A percentile compares a stretch with the other conserved stretches of the same genome.
phyloP scores from a whole-genome alignment of 768 basidiomycete species.

The Nevesoporus exiguus region DNA sequence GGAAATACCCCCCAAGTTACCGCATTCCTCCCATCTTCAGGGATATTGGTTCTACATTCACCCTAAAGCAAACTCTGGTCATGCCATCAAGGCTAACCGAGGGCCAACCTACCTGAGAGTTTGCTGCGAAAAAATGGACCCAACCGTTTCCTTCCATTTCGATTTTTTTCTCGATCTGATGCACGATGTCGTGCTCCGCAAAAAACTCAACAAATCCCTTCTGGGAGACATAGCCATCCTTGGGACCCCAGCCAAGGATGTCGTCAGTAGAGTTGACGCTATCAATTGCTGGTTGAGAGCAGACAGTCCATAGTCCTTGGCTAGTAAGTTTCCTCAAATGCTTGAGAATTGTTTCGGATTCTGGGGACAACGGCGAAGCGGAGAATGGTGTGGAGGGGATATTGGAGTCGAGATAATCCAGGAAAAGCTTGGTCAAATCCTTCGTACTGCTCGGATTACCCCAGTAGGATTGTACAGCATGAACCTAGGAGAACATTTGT shows the following conservation, averaged over 20 bases:
- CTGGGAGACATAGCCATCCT: conserved; percentile 92
- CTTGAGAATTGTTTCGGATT: conserved; percentile 77
- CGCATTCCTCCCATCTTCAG: conserved; percentile 78
- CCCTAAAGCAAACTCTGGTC: conserved; percentile 44
- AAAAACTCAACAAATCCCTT: conserved; percentile 99
- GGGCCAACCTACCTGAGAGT: conserved; percentile 53
- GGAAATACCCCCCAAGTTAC: conserved; percentile 99
- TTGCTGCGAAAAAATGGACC: conserved; percentile 87
- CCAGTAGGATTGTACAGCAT: conserved; percentile 68
- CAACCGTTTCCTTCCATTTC: conserved; percentile 52
- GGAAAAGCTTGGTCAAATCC: conserved; percentile 78
- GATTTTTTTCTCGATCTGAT: conserved; percentile 56
- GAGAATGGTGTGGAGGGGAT: conserved; percentile 87
- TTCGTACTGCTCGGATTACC: conserved; percentile 55
- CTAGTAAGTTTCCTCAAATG: conserved; percentile 74
- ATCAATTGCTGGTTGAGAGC: conserved; percentile 93
- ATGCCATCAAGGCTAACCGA: background rate
- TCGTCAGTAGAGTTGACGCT: conserved; percentile 70
- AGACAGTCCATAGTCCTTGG: conserved; percentile 92
- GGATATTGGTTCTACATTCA: conserved; percentile 75
- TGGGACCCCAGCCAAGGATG: conserved; percentile 91
- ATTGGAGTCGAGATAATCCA: conserved; percentile 71
- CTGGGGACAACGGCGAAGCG: conserved; percentile 70
- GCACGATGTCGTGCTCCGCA: conserved; percentile 57
- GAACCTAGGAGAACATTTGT: conserved; percentile 41